Evolutionary conservation across 2,329 filamentous ascomycete species (phyloP).

Genomic region (Botryotinia narcissicola): DNA sequence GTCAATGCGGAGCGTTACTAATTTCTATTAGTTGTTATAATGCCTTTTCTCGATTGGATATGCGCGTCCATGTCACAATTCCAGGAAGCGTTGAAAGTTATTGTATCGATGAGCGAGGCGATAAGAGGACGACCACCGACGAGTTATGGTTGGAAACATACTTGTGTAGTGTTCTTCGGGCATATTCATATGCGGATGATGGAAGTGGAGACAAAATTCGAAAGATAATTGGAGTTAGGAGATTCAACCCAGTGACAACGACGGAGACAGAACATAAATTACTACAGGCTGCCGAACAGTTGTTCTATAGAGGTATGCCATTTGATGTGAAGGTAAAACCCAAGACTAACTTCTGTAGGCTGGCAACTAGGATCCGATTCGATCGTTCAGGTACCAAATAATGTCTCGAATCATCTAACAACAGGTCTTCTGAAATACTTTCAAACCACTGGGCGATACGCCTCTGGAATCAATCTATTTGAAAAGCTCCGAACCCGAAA

Average conservation of each 20-base stretch:
- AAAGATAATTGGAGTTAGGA: slow-evolving; percentile 93
- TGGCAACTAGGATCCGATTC: slow-evolving; percentile 96
- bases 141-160: slow-evolving; percentile 97
- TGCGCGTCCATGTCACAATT: slow-evolving; percentile 97
- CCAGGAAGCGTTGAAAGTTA: slow-evolving; percentile 96
- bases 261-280: slow-evolving; percentile 99
- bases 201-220: slow-evolving; percentile 92
- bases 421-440: slow-evolving; percentile 94
- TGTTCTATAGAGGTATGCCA: slow-evolving; percentile 81
- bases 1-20: slow-evolving; percentile 34
- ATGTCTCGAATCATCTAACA: slow-evolving; percentile 93
- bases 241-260: slow-evolving; percentile 96
- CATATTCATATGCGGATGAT: slow-evolving; percentile 95
- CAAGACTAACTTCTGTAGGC: slow-evolving; percentile 49
- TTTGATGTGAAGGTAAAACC: background rate
- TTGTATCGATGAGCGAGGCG: slow-evolving; percentile 93
- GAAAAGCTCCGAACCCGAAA: slow-evolving; percentile 91
- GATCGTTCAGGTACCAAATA: slow-evolving; percentile 94
- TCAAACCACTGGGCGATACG: slow-evolving; percentile 87
- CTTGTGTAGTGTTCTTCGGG: slow-evolving; percentile 87
- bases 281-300: slow-evolving; percentile 84
- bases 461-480: slow-evolving; percentile 95
- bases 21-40: slow-evolving; percentile 74
- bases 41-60: slow-evolving; percentile 95
- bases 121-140: slow-evolving; percentile 89